Percentiles rank a stretch among this genome's conserved stretches.
These are phyloP conservation scores for Xanthoparmelia taractica DNA, from an alignment of 495 filamentous ascomycete genomes.

Conservation along the genomic window DNA sequence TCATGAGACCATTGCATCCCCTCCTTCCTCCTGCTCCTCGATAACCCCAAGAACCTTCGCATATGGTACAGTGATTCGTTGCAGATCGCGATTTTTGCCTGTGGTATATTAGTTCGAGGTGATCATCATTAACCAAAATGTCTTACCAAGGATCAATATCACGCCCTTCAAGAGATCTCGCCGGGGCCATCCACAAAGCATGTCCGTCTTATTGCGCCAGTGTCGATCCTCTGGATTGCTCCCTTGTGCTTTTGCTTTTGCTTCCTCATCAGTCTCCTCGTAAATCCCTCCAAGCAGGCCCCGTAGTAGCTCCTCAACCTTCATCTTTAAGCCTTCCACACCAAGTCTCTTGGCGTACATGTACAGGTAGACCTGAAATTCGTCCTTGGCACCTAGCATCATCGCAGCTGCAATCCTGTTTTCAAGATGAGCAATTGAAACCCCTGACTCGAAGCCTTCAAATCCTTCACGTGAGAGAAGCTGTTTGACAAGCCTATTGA, in stretches of 20 bases:
- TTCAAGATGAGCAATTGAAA: conserved; percentile 91
- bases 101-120: conserved; percentile 17
- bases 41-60: conserved; percentile 63
- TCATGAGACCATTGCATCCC: conserved; percentile 51
- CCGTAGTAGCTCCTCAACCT: conserved; percentile 85
- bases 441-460: conserved; percentile 81
- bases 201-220: conserved; percentile 43
- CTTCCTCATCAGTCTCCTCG: conserved; percentile 39
- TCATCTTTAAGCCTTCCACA: conserved; percentile 73
- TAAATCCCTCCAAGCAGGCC: conserved; percentile 67
- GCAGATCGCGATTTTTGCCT: conserved; percentile 92
- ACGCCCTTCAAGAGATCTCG: conserved; percentile 81
- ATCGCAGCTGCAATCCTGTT: conserved; percentile 87
- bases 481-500: conserved; percentile 82
- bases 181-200: conserved; percentile 80
- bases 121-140: background rate
- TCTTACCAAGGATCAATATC: conserved; percentile 83
- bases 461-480: conserved; percentile 80
- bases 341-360: conserved; percentile 97
- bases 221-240: conserved; percentile 47
- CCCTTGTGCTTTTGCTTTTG: conserved; percentile 37
- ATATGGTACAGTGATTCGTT: conserved; percentile 85
- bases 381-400: conserved; percentile 75
- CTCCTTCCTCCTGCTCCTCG: conserved; percentile 33
- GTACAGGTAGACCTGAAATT: conserved; percentile 81